Evolutionary conservation across 2,329 filamentous ascomycete species (phyloP).

Genomic region (Claviceps africana): DNA sequence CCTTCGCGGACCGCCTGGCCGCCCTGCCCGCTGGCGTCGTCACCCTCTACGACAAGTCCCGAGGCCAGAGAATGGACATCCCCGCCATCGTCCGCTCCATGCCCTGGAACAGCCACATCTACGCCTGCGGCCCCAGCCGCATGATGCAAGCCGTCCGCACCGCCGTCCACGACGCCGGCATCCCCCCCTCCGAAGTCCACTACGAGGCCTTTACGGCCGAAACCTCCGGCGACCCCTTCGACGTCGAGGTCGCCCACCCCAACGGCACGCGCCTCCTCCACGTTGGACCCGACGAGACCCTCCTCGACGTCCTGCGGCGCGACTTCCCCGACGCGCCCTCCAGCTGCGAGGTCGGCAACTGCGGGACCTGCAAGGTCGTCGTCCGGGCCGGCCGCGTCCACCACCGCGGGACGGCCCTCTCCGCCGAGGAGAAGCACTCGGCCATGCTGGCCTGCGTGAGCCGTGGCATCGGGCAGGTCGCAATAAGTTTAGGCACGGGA

Average conservation of each 20-base stretch:
- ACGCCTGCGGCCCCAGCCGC: slow-evolving; percentile 44
- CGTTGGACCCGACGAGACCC: slow-evolving; percentile 33
- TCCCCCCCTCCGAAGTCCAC: slow-evolving; percentile 39
- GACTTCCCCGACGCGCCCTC: slow-evolving; percentile 30
- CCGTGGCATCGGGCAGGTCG: slow-evolving; percentile 34
- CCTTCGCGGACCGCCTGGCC: slow-evolving; percentile 36
- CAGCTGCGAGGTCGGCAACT: slow-evolving; percentile 41
- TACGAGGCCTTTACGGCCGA: slow-evolving; percentile 45
- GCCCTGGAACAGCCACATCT: slow-evolving; percentile 42
- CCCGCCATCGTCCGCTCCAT: slow-evolving; percentile 31
- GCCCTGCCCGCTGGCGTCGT: slow-evolving; percentile 26
- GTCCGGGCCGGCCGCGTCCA: slow-evolving; percentile 30
- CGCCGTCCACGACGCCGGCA: slow-evolving; percentile 25
- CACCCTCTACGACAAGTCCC: slow-evolving; percentile 35
- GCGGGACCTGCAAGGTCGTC: slow-evolving; percentile 35
- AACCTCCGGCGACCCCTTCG: slow-evolving; percentile 44
- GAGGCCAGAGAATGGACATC: slow-evolving; percentile 39
- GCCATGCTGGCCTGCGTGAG: slow-evolving; percentile 39
- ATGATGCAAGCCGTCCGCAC: slow-evolving; percentile 39
- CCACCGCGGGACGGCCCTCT: slow-evolving; percentile 34
- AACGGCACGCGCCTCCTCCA: slow-evolving; percentile 22
- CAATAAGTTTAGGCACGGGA: slow-evolving; percentile 24
- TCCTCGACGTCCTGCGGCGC: slow-evolving; percentile 32
- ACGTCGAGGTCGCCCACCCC: slow-evolving; percentile 34
- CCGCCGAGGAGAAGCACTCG: slow-evolving; percentile 27